Base-by-base conservation (phyloP, 1,139 yeast species). In the Hyphopichia burtonii region DNA sequence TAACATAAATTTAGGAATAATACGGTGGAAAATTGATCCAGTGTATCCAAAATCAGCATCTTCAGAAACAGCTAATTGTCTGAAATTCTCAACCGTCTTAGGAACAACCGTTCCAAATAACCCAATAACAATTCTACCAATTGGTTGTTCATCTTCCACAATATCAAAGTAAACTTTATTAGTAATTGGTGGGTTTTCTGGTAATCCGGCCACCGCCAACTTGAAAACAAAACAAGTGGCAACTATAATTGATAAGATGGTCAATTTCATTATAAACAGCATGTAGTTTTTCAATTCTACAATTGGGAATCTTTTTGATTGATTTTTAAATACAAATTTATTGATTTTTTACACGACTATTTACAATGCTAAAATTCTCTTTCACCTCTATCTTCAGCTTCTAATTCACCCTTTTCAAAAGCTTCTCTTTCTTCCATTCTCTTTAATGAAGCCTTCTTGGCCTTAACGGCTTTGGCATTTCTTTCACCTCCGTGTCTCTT, bases 401-500 rank as follows among this genome's bases (percentile, higher is more conserved):
- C 65, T 44, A 55, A 46, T 41, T 62, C 66, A 41, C 53, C 51
- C 32, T 51, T 45, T 43, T 59, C 59, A 52, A 56, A 60, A 37
- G 46, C 53, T 47, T 68, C 74, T 49, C 58, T 65, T 46, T 68
- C 71, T 51, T 68, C 74, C 45, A 65, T 55, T 55, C 82, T 74
- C 52, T 79, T 70, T 50, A 82, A 75, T n/a, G 88, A 86, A 42
- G 72, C 69, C 69, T 80, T 75, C 61, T 81, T 83, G 16, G 96
- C 96, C 44, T 76, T 65, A 41, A 78, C 82, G 36, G 85, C 83
- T 57, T 76, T 80, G 46, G 86, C 76, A 54, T 83, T 86, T 62
- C 96, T 79, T 65, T 90, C 96, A 58, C 97, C 96, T 32, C 97
- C 97, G 54, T 81, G 73, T 78, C 83, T 83, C 77, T 90, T 91